Evolutionary conservation across 257 asterid genomes (phyloP).

Genomic region (Lantana camara): DNA sequence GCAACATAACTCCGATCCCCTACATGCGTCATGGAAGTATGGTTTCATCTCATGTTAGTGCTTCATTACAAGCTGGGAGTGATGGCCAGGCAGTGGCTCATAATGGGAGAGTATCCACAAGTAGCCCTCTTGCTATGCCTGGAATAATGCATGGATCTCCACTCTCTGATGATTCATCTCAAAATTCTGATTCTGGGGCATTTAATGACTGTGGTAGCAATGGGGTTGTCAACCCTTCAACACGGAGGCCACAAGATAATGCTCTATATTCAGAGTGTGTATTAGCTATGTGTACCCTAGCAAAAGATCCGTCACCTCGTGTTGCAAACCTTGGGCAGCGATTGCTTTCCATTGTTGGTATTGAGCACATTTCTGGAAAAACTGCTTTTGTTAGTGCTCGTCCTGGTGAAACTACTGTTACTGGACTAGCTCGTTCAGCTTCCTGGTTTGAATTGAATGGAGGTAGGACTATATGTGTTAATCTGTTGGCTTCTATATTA

Average conservation of each 20-base stretch:
- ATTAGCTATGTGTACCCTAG: slow-evolving; percentile 83
- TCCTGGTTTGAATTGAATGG: slow-evolving; percentile 97
- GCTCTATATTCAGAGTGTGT: slow-evolving; percentile 82
- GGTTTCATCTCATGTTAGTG: slow-evolving; percentile 67
- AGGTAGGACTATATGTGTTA: slow-evolving; percentile 51
- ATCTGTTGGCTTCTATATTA: too few relatives aligned
- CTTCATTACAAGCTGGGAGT: slow-evolving; percentile 63
- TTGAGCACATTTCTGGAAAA: slow-evolving; percentile 91
- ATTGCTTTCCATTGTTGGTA: slow-evolving; percentile 85
- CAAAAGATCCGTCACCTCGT: slow-evolving; percentile 99
- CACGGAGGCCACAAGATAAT: slow-evolving; percentile 77
- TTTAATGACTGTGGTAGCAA: slow-evolving; percentile 63
- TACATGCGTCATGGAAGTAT: slow-evolving; percentile 71
- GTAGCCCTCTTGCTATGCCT: slow-evolving; percentile 87
- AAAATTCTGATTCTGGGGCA: slow-evolving; percentile 92
- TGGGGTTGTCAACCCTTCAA: slow-evolving; percentile 71
- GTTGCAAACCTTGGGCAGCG: slow-evolving; percentile 84
- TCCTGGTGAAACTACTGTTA: slow-evolving; percentile 55
- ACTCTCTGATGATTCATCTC: slow-evolving; percentile 91
- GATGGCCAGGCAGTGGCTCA: slow-evolving; percentile 61
- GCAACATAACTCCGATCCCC: slow-evolving; percentile 79
- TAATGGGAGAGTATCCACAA: slow-evolving; percentile 81
- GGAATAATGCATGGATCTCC: slow-evolving; percentile 98
- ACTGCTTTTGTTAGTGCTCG: slow-evolving; percentile 54
- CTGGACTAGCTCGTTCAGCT: slow-evolving; percentile 91